Conservation (phyloP, 495 filamentous ascomycete species). For the Penicillium daleae region DNA sequence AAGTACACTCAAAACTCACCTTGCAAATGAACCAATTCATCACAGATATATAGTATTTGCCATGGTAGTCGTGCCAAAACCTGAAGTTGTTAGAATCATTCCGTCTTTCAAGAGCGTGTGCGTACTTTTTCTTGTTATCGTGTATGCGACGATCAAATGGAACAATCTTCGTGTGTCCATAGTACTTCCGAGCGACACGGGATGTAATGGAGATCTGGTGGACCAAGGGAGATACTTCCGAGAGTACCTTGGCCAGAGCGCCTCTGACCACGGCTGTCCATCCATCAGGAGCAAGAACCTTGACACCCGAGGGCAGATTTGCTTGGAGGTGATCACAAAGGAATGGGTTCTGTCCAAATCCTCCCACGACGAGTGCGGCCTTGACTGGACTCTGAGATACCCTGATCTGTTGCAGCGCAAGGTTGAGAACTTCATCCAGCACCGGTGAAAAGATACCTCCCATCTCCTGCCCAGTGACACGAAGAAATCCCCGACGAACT, state of each 20-base stretch:
- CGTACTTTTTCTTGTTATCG: neutral
- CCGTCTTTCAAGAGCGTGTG: neutral
- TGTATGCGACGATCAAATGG: neutral
- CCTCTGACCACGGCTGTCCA: neutral
- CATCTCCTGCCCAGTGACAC: slow-evolving; percentile 23
- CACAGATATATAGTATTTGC: neutral
- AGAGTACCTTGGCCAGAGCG: neutral
- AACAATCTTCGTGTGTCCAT: neutral
- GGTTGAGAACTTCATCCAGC: slow-evolving; percentile 15
- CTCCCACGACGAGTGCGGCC: neutral
- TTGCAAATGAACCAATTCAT: neutral
- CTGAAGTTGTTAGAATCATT: neutral
- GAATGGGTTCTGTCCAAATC: neutral
- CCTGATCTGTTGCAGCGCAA: neutral
- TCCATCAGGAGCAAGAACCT: neutral
- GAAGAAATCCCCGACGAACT: slow-evolving; percentile 26
- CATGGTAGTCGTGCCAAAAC: neutral
- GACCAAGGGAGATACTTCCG: neutral
- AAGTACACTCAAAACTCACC: too few relatives aligned
- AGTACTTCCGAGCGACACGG: neutral
- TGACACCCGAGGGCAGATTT: neutral
- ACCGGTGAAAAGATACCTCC: slow-evolving; percentile 27
- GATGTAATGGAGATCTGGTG: neutral
- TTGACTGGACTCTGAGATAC: neutral
- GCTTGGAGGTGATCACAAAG: neutral